A percentile compares a stretch with the other conserved stretches of the same genome.
These are phyloP conservation scores for Diplodia mutila DNA, from an alignment of 2,329 filamentous ascomycete species.

Conservation along the genomic window DNA sequence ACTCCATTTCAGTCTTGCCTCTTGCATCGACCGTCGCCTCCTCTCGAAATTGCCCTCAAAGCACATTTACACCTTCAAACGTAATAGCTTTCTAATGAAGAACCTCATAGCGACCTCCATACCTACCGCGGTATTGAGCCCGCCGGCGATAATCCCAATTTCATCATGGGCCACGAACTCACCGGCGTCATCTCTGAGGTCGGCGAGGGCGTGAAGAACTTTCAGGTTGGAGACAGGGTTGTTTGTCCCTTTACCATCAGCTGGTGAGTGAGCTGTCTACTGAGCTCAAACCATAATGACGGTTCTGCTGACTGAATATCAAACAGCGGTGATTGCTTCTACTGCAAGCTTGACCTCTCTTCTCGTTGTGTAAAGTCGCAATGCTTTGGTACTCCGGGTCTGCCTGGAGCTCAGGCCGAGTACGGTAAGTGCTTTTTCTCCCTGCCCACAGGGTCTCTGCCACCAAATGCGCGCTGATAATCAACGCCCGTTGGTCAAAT, in stretches of 20 bases:
- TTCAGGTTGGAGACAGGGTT: slow-evolving; percentile 75
- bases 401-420: slow-evolving; percentile 82
- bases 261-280: background rate
- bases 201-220: slow-evolving; percentile 68
- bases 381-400: slow-evolving; percentile 70
- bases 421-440: slow-evolving; percentile 53
- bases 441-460: background rate
- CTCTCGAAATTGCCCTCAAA: background rate
- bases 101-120: slow-evolving; percentile 66
- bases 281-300: background rate
- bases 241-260: slow-evolving; percentile 76
- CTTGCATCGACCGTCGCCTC: background rate
- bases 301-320: slow-evolving; percentile 15
- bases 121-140: slow-evolving; percentile 81
- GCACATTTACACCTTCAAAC: background rate
- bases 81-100: background rate
- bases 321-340: slow-evolving; percentile 70
- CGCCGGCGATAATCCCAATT: slow-evolving; percentile 52
- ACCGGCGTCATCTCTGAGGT: slow-evolving; percentile 72
- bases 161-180: slow-evolving; percentile 84
- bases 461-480: background rate
- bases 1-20: background rate
- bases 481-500: background rate
- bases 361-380: slow-evolving; percentile 73
- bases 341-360: slow-evolving; percentile 76